phyloP scores from a whole-genome alignment of 371 early-diverging fungal species.

The Capniomyces stellatus region DNA sequence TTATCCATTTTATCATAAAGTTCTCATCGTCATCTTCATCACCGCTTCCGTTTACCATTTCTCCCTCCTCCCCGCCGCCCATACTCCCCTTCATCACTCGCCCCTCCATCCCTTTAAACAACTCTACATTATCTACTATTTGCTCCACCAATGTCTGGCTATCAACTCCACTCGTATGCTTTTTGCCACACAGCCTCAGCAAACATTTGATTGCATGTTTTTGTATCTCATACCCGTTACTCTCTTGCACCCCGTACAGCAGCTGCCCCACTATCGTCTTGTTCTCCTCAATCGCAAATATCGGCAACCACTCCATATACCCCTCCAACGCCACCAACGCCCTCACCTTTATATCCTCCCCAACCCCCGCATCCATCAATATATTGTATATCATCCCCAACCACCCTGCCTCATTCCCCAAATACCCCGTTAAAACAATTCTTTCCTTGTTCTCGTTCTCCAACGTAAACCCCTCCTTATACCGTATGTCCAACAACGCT shows the following conservation, averaged over 20 bases:
- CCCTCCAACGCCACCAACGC: neutral
- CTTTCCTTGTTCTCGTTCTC: neutral
- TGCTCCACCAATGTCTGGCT: neutral
- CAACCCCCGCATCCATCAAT: neutral
- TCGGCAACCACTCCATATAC: constrained; percentile 2
- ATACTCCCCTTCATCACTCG: neutral
- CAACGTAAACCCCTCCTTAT: constrained; percentile 10
- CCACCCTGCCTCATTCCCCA: neutral
- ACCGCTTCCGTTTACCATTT: neutral
- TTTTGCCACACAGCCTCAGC: neutral
- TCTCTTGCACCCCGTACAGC: neutral
- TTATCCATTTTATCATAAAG: neutral
- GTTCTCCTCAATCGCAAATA: neutral
- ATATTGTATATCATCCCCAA: neutral
- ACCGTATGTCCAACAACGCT: constrained; percentile 8
- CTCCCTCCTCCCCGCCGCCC: no score
- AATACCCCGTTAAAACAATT: neutral
- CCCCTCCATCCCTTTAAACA: neutral
- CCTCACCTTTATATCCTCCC: neutral
- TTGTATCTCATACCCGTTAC: neutral
- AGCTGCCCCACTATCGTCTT: neutral
- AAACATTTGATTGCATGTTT: neutral
- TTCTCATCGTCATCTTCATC: neutral
- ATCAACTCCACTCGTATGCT: neutral
- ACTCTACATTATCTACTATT: neutral